Evolutionary conservation across 1,284 basidiomycete species (phyloP).

Genomic region (Erythrobasidium hasegawianum): DNA sequence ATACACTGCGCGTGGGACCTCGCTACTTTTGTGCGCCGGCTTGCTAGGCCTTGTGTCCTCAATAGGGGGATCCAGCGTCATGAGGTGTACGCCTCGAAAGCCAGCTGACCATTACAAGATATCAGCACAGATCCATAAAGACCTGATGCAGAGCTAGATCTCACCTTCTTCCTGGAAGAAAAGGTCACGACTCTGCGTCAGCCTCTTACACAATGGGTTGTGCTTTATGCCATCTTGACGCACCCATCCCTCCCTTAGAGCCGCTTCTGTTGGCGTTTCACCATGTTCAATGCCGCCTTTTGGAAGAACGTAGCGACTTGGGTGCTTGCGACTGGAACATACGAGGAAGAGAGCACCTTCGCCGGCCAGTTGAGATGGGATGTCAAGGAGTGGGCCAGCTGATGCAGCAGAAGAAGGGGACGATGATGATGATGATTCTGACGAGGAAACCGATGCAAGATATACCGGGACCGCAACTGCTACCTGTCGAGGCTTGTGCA

Average conservation of each 20-base stretch:
- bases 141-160: background rate
- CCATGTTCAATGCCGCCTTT: constrained; percentile 35
- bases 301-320: constrained; percentile 17
- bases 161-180: constrained; percentile 27
- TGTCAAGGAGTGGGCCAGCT: background rate
- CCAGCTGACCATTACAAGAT: constrained; percentile 4
- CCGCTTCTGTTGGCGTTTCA: constrained; percentile 20
- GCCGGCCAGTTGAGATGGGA: background rate
- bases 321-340: constrained; percentile 27
- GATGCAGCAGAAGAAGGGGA: background rate
- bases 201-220: no score
- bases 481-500: constrained; percentile 20
- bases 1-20: constrained; percentile 10
- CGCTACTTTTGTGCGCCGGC: background rate
- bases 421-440: background rate
- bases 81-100: constrained; percentile 14
- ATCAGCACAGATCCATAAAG: background rate
- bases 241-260: constrained; percentile 33
- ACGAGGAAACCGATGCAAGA: constrained; percentile 3
- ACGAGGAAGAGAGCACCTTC: constrained; percentile 12
- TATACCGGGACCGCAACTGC: constrained; percentile 23
- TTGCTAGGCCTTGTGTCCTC: constrained; percentile 14
- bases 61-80: constrained; percentile 1
- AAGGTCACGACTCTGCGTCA: background rate
- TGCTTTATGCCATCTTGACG: background rate